Percentiles rank a stretch among this genome's conserved stretches.
Evolutionary conservation across 257 asterid species (phyloP).

Genomic region (Solanum okadae): DNA sequence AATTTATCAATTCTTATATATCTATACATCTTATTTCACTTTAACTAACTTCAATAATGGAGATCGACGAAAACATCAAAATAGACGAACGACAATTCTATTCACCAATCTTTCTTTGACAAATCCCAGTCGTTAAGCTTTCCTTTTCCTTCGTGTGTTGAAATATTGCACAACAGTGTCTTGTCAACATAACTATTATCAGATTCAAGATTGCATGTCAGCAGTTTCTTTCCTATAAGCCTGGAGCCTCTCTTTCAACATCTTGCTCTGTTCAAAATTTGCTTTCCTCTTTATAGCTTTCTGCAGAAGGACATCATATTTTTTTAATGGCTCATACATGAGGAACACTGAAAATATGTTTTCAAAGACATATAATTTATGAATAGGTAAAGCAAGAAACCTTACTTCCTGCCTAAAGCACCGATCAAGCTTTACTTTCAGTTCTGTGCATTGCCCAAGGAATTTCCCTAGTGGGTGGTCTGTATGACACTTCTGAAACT

Average conservation of each 20-base stretch:
- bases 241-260: slow-evolving; percentile 36
- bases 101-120: neutral
- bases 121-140: no score
- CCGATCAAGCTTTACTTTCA: slow-evolving; percentile 57
- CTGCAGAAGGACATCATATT: slow-evolving; percentile 21
- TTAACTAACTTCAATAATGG: neutral
- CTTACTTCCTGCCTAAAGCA: slow-evolving; percentile 75
- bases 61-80: neutral
- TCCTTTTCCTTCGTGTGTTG: neutral
- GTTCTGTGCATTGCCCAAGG: slow-evolving; percentile 62
- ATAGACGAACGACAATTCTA: neutral
- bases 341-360: neutral
- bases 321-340: neutral
- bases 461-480: slow-evolving; percentile 75
- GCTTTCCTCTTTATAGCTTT: slow-evolving; percentile 77
- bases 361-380: neutral
- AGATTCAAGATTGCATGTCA: neutral
- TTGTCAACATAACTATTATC: neutral
- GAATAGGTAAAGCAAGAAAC: neutral
- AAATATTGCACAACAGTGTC: neutral
- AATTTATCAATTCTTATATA: neutral
- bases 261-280: slow-evolving; percentile 67
- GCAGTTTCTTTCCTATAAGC: slow-evolving; percentile 30
- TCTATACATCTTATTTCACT: neutral
- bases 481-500: slow-evolving; percentile 61